Evolutionary conservation across 352 stramenopile genomes (phyloP).

Genomic region (Aphanomyces invadans): DNA sequence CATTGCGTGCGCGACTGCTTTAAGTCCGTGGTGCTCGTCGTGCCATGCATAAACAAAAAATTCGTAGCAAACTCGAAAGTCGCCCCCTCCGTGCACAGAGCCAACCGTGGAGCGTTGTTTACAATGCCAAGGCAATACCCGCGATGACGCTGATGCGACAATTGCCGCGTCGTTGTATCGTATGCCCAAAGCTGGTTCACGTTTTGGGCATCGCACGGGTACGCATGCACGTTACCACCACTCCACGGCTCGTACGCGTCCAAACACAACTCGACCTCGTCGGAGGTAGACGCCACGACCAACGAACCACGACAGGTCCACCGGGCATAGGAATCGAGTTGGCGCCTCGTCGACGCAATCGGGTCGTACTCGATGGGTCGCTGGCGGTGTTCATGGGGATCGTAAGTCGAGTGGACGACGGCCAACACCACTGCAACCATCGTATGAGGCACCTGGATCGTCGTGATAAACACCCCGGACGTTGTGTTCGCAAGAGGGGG

Average conservation of each 20-base stretch:
- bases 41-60: too few species aligned
- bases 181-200: slow-evolving; percentile 25
- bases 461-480: neutral
- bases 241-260: slow-evolving; percentile 37
- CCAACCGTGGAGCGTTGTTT: neutral
- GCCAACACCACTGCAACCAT: neutral
- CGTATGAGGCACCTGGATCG: neutral
- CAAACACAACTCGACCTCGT: slow-evolving; percentile 34
- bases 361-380: neutral
- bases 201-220: slow-evolving; percentile 30
- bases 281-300: neutral
- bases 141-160: neutral
- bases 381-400: neutral
- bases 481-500: neutral
- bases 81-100: too few species aligned
- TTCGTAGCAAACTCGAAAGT: too few species aligned
- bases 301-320: neutral
- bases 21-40: too few species aligned
- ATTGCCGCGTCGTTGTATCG: neutral
- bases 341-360: neutral
- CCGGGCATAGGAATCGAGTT: neutral
- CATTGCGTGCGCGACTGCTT: too few species aligned
- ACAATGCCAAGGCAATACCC: slow-evolving; percentile 13
- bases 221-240: slow-evolving; percentile 4
- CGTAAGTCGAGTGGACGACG: neutral